phyloP scores from a whole-genome alignment of 2,329 filamentous ascomycete genomes.

The Colletotrichum navitas region DNA sequence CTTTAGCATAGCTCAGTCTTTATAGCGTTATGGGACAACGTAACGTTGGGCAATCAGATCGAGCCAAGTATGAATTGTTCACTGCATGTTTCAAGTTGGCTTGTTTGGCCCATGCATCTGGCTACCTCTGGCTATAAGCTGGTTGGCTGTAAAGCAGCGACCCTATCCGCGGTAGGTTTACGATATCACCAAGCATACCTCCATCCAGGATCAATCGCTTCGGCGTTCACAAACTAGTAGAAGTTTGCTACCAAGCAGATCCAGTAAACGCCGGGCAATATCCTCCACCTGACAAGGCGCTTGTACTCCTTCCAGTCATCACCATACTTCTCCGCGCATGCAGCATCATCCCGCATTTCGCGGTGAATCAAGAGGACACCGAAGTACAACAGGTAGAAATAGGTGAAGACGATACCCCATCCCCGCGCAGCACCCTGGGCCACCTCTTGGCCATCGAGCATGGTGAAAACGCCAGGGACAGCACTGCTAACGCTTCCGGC shows the following conservation, averaged over 20 bases:
- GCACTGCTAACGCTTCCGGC: slow-evolving; percentile 42
- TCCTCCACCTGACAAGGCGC: not conserved
- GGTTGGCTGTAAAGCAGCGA: not conserved
- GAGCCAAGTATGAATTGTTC: not conserved
- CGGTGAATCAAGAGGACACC: not conserved
- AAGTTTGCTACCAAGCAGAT: not conserved
- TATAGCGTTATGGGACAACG: too few relatives aligned
- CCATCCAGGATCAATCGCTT: not conserved
- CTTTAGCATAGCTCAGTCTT: not conserved
- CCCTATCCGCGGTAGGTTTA: not conserved
- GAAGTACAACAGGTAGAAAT: not conserved
- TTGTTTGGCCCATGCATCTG: not conserved
- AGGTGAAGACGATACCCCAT: slow-evolving; percentile 76
- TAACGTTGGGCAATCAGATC: not conserved
- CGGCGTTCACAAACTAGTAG: slow-evolving; percentile 49
- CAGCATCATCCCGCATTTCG: not conserved
- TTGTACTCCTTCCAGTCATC: not conserved
- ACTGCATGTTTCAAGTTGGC: not conserved
- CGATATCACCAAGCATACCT: not conserved
- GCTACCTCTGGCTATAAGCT: not conserved
- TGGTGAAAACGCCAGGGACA: slow-evolving; percentile 56
- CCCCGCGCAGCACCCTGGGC: slow-evolving; percentile 69
- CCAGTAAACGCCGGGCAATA: not conserved
- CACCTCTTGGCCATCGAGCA: slow-evolving; percentile 66
- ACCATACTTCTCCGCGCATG: not conserved